Conservation (phyloP, 2,329 filamentous ascomycete genomes). For the Aspergillus sergii region DNA sequence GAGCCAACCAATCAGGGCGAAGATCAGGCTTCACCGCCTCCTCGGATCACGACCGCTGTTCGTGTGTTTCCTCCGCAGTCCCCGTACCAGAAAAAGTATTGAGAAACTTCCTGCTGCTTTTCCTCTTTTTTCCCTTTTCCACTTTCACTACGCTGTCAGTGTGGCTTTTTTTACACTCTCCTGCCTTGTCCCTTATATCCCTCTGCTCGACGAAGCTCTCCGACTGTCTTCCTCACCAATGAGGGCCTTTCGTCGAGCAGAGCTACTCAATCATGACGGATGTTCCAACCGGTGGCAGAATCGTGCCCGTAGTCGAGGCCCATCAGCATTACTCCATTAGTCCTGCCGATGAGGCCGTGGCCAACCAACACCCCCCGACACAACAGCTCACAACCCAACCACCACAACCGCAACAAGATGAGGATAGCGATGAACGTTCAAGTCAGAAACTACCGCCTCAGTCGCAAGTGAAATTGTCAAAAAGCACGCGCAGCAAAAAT, state of each 20-base stretch:
- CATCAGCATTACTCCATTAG: constrained; percentile 26
- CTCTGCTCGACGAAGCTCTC: constrained; percentile 26
- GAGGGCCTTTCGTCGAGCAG: constrained; percentile 38
- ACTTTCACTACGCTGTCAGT: constrained; percentile 15
- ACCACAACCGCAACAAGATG: constrained; percentile 12
- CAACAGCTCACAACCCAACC: constrained; percentile 17
- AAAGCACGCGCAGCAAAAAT: constrained; percentile 20
- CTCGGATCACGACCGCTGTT: not conserved
- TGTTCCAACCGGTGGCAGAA: constrained; percentile 41
- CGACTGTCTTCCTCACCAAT: constrained; percentile 27
- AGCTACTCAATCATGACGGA: constrained; percentile 42
- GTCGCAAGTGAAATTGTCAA: constrained; percentile 6
- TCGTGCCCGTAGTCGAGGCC: constrained; percentile 44
- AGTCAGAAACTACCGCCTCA: not conserved
- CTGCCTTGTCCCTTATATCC: constrained; percentile 10
- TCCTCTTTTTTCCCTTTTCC: not conserved
- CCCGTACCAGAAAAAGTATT: constrained; percentile 14
- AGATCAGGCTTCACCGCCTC: not conserved
- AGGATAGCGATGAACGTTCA: not conserved
- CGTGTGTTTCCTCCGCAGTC: constrained; percentile 9
- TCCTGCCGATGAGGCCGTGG: constrained; percentile 18
- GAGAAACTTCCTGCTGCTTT: not conserved
- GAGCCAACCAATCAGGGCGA: not conserved
- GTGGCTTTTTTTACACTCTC: constrained; percentile 14
- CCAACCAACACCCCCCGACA: constrained; percentile 14